phyloP scores from a whole-genome alignment of 1,139 yeast species.

The Taiozyma onychis region DNA sequence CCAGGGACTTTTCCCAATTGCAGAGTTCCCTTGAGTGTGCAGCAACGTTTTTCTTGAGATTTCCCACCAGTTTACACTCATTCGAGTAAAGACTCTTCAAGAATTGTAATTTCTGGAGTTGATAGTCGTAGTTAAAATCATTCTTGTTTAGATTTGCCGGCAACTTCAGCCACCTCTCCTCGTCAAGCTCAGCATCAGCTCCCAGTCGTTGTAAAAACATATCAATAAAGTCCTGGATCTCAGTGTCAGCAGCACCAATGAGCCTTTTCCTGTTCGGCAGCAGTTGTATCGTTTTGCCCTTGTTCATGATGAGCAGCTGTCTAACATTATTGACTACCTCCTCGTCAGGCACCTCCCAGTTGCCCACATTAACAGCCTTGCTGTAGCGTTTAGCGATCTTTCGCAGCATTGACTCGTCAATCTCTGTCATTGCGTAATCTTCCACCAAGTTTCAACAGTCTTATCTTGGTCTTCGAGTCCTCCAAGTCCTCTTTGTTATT shows the following conservation, averaged over 20 bases:
- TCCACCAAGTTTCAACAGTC: background rate
- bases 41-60: slow-evolving; percentile 7
- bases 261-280: slow-evolving; percentile 5
- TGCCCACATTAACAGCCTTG: slow-evolving; percentile 1
- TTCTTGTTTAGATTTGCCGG: slow-evolving; percentile 11
- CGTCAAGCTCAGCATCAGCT: background rate
- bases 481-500: background rate
- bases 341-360: slow-evolving; percentile 12
- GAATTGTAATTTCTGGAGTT: slow-evolving; percentile 12
- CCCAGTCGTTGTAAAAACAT: slow-evolving; percentile 9
- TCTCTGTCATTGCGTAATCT: background rate
- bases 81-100: slow-evolving; percentile 14
- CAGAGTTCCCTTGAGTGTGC: slow-evolving; percentile 8
- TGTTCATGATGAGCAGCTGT: slow-evolving; percentile 10
- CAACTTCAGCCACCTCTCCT: slow-evolving; percentile 5
- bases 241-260: slow-evolving; percentile 5
- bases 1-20: slow-evolving; percentile 7
- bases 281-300: slow-evolving; percentile 12
- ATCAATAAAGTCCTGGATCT: slow-evolving; percentile 9
- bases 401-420: slow-evolving; percentile 9
- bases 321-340: slow-evolving; percentile 4
- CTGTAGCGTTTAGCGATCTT: slow-evolving; percentile 12
- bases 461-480: background rate
- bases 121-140: slow-evolving; percentile 19
- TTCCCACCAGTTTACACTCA: slow-evolving; percentile 14